Percentiles rank a stretch among this genome's conserved stretches.
These are phyloP conservation scores for Cyberlindnera lachancei DNA, from an alignment of 805 yeast species.

Conservation along the genomic window DNA sequence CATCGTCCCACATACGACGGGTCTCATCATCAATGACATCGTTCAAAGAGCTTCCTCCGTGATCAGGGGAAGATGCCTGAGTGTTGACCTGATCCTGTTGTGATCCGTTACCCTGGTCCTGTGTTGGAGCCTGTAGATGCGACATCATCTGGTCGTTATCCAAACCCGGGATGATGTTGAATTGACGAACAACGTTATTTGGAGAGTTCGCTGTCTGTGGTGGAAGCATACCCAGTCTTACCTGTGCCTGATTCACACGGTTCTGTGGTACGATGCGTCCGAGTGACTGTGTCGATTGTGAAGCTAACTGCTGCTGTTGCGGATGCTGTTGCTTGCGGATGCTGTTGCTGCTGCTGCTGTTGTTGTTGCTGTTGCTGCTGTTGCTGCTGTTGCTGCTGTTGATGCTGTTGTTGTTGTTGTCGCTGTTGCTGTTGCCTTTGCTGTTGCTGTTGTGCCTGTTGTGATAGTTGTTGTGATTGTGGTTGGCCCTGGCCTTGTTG, in stretches of 20 bases:
- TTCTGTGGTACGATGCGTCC: slow-evolving; percentile 10
- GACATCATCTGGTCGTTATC: slow-evolving; percentile 10
- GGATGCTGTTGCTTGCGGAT: neutral
- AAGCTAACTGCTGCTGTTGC: slow-evolving; percentile 3
- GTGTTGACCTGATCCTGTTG: no score
- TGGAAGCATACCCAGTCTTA: slow-evolving; percentile 6
- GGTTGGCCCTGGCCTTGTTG: neutral
- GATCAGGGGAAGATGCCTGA: slow-evolving; percentile 3
- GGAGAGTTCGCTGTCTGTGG: neutral
- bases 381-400: slow-evolving; percentile 1
- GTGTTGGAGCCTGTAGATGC: slow-evolving; percentile 1
- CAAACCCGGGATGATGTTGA: slow-evolving; percentile 5
- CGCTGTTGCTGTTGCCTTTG: slow-evolving; percentile 1
- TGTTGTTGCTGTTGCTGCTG: slow-evolving; percentile 3
- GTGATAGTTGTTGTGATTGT: slow-evolving; percentile 1
- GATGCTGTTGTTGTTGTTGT: slow-evolving; percentile 3
- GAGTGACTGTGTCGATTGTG: slow-evolving; percentile 1
- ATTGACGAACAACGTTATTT: slow-evolving; percentile 1
- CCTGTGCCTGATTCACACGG: slow-evolving; percentile 11
- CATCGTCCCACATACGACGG: slow-evolving; percentile 14
- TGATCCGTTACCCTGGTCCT: no score
- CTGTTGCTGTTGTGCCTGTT: neutral
- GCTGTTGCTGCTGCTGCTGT: slow-evolving; percentile 1
- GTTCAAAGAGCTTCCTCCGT: slow-evolving; percentile 2
- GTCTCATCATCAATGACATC: slow-evolving; percentile 10